A percentile compares a stretch with the other conserved stretches of the same genome.
Conservation (phyloP, 176 grass and related monocot species). For the Olyra latifolia region DNA sequence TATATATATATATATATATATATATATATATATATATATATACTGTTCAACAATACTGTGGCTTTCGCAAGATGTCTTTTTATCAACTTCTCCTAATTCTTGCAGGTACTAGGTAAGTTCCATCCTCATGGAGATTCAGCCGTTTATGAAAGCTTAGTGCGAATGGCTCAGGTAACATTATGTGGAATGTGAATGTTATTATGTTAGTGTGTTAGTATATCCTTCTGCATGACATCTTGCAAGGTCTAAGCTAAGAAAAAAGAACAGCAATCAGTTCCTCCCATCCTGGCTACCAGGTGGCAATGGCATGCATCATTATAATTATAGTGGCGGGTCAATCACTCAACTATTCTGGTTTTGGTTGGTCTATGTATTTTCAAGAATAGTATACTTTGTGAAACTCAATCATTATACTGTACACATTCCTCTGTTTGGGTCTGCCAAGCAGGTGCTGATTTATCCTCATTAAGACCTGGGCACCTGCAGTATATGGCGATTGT, state of each 20-base stretch:
- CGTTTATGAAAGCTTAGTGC: conserved; percentile 87
- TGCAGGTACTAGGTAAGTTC: conserved; percentile 94
- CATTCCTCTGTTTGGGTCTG: conserved; percentile 15
- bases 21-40: too few species aligned
- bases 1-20: too few species aligned
- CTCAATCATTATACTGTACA: too few species aligned
- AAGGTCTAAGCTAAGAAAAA: conserved; percentile 1
- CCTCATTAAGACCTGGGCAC: conserved; percentile 4
- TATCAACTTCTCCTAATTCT: background rate
- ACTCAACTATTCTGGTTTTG: too few species aligned
- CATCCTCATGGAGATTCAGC: conserved; percentile 95
- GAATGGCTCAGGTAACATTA: conserved; percentile 92
- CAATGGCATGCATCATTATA: conserved; percentile 6
- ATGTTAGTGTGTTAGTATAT: background rate
- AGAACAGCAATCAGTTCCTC: background rate
- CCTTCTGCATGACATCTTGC: background rate
- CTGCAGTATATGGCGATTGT: background rate
- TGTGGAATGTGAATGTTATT: conserved; percentile 9
- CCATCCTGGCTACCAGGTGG: background rate
- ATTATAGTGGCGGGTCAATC: too few species aligned
- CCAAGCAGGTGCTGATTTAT: conserved; percentile 17
- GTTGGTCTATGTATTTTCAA: too few species aligned
- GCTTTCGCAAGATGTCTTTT: background rate
- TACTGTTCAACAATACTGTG: background rate
- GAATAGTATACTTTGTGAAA: too few species aligned